These are phyloP conservation scores for Citrus medica DNA, from an alignment of 345 rosid genomes.

Conservation along the genomic window DNA sequence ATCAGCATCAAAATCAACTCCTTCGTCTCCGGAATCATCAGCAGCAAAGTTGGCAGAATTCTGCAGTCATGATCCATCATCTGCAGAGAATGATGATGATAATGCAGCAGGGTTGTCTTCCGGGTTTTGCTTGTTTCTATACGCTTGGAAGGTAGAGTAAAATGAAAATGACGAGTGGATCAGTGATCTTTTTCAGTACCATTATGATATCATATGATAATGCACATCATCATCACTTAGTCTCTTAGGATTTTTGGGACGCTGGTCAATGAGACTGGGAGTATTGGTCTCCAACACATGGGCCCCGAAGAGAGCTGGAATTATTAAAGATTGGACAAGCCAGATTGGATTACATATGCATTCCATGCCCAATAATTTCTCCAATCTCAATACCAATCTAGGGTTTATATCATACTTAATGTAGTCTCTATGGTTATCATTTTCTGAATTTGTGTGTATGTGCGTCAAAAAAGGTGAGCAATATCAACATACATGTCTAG, in stretches of 20 bases:
- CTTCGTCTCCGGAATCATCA: slow-evolving; percentile 14
- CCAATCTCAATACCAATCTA: slow-evolving; percentile 11
- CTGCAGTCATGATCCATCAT: slow-evolving; percentile 6
- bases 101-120: slow-evolving; percentile 22
- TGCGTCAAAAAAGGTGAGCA: neutral
- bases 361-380: slow-evolving; percentile 18
- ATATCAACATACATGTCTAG: neutral
- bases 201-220: neutral
- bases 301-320: slow-evolving; percentile 36
- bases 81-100: slow-evolving; percentile 16
- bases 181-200: neutral
- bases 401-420: neutral
- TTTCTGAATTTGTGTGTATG: neutral
- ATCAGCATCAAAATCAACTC: slow-evolving; percentile 17
- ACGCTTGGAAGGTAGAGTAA: slow-evolving; percentile 47
- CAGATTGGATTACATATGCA: slow-evolving; percentile 12
- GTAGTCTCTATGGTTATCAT: neutral
- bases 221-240: neutral
- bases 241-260: neutral
- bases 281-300: slow-evolving; percentile 12
- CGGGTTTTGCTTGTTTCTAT: slow-evolving; percentile 46
- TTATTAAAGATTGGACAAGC: slow-evolving; percentile 16
- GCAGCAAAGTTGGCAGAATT: slow-evolving; percentile 13
- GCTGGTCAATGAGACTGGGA: neutral
- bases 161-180: neutral